These are phyloP conservation scores for Pterulicium gracile DNA, from an alignment of 1,284 basidiomycete species.

Conservation along the genomic window DNA sequence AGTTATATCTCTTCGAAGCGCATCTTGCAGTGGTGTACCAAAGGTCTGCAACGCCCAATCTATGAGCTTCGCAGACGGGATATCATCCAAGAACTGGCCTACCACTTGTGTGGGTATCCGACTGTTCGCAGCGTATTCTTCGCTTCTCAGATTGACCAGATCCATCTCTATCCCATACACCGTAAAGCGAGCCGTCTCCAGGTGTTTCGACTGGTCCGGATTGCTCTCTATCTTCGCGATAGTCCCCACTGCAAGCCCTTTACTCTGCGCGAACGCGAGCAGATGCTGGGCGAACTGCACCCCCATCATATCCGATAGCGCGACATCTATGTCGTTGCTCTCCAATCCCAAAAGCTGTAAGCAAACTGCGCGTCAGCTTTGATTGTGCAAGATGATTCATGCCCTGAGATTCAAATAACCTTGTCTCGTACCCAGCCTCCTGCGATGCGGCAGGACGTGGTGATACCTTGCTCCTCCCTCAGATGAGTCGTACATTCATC, in stretches of 20 bases:
- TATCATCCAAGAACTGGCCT: conserved; percentile 19
- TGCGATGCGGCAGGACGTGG: conserved; percentile 75
- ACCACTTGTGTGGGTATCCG: conserved; percentile 87
- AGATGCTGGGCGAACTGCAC: conserved; percentile 82
- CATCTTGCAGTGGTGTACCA: conserved; percentile 91
- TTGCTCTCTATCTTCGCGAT: conserved; percentile 85
- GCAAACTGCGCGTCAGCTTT: conserved; percentile 3
- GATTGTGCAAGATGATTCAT: conserved; percentile 7
- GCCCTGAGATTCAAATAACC: conserved; percentile 36
- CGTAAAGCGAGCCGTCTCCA: conserved; percentile 91
- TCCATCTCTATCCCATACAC: conserved; percentile 84
- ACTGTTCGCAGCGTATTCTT: conserved; percentile 82
- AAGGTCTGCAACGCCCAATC: conserved; percentile 50
- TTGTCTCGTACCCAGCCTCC: conserved; percentile 99
- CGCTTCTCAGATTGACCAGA: conserved; percentile 90
- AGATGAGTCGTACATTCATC: conserved; percentile 55
- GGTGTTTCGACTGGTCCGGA: conserved; percentile 95
- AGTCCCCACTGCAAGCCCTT: conserved; percentile 47
- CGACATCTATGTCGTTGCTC: conserved; percentile 93
- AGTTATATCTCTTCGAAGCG: conserved; percentile 84
- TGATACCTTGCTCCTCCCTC: conserved; percentile 35
- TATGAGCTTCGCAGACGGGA: conserved; percentile 3
- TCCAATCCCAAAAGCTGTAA: conserved; percentile 70
- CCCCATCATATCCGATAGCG: conserved; percentile 85
- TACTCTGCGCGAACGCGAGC: conserved; percentile 48